phyloP scores from a whole-genome alignment of 2,329 filamentous ascomycete genomes.

The Cladophialophora psammophila region DNA sequence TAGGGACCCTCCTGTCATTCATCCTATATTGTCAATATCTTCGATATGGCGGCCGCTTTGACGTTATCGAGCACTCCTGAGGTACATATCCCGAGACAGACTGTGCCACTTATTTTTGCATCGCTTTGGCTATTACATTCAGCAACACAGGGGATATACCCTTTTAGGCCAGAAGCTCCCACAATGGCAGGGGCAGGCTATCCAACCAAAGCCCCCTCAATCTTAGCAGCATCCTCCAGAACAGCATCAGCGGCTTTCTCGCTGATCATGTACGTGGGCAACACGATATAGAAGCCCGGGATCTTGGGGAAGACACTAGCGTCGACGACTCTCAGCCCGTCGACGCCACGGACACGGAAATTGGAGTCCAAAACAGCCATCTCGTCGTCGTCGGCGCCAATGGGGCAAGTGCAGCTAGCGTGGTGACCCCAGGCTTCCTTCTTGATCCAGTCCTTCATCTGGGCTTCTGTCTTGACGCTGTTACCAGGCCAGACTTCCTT shows the following conservation, averaged over 20 bases:
- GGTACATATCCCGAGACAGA: too few species aligned
- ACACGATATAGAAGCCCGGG: conserved; percentile 61
- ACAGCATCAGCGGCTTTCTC: conserved; percentile 71
- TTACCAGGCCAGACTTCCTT: conserved; percentile 53
- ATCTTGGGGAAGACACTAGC: conserved; percentile 65
- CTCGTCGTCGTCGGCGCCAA: conserved; percentile 62
- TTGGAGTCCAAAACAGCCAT: conserved; percentile 64
- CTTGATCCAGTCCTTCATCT: conserved; percentile 58
- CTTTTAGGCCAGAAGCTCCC: too few species aligned
- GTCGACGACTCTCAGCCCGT: conserved; percentile 67
- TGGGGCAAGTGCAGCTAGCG: conserved; percentile 62
- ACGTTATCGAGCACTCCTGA: too few species aligned
- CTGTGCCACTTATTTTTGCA: too few species aligned
- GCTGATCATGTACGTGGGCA: conserved; percentile 63
- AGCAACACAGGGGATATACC: too few species aligned
- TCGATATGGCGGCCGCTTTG: too few species aligned
- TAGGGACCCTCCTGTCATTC: too few species aligned
- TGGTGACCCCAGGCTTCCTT: conserved; percentile 66
- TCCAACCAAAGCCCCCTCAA: background rate
- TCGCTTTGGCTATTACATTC: too few species aligned
- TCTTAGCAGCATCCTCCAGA: conserved; percentile 34
- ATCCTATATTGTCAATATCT: too few species aligned
- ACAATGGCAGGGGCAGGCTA: too few species aligned
- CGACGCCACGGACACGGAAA: conserved; percentile 65
- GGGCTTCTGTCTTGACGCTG: conserved; percentile 51